Evolutionary conservation across 1,139 yeast species (phyloP).

Genomic region (Hansenula anomala): DNA sequence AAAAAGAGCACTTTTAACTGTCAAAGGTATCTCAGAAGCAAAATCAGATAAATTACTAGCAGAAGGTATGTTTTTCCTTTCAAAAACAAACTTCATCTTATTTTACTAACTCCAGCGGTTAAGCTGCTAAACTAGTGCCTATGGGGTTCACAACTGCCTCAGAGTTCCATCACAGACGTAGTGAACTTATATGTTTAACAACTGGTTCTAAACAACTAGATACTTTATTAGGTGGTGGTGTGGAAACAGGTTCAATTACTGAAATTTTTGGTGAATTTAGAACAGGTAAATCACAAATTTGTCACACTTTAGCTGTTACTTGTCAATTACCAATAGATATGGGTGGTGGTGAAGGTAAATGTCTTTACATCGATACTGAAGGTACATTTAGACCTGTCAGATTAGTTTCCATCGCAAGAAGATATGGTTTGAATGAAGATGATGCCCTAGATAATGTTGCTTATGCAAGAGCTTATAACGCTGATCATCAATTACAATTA

Average conservation of each 20-base stretch:
- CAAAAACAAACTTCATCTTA: not conserved
- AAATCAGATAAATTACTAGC: constrained; percentile 82
- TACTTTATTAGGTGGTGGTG: constrained; percentile 92
- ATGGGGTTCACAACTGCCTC: constrained; percentile 98
- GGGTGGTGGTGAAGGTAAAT: constrained; percentile 99
- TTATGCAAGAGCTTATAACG: constrained; percentile 94
- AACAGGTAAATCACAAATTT: constrained; percentile 94
- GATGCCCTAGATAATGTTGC: constrained; percentile 96
- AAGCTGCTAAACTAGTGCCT: constrained; percentile 81
- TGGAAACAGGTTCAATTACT: constrained; percentile 95
- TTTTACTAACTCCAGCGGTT: not conserved
- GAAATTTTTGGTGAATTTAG: constrained; percentile 97
- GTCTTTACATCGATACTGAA: constrained; percentile 93
- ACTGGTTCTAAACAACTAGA: constrained; percentile 95
- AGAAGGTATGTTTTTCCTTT: constrained; percentile 38
- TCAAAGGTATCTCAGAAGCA: constrained; percentile 93
- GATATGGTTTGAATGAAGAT: constrained; percentile 91
- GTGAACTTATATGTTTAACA: constrained; percentile 86
- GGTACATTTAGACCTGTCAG: constrained; percentile 95
- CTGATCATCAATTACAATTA: constrained; percentile 89
- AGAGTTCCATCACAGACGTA: constrained; percentile 85
- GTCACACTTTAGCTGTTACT: constrained; percentile 95
- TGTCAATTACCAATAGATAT: constrained; percentile 95
- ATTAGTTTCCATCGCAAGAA: constrained; percentile 81
- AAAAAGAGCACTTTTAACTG: constrained; percentile 65